Base-by-base conservation (phyloP, 148 eudicot genomes). In the Drosera capensis region DNA sequence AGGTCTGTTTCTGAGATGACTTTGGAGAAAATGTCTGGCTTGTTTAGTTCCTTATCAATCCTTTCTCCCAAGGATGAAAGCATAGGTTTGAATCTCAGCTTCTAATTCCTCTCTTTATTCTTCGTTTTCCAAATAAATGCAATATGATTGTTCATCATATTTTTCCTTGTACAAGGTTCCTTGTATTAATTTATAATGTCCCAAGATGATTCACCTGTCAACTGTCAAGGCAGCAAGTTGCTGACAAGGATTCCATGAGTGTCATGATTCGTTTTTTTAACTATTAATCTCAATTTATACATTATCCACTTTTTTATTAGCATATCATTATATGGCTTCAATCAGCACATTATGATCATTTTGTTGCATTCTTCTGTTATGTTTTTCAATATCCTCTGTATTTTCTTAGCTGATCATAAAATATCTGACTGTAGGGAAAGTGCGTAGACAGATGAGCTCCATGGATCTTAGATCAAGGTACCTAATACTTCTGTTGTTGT, bases 1-100 rank as follows among this genome's bases (percentile, higher is more conserved):
- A 76, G 71, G 66, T 76, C 96, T 50, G 69, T 82, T 51, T 82
- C 96, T 29, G 96, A 82, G 53, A 60, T 56, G 26, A 73, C 96
- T 20, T 51, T 82, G 66, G 86, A 59, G 5, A 73, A 73, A 49
- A 62, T 87, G 75, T 79, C 96, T 57, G 70, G 74, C 42, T 63
- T 79, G 41, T 49, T 82, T 40, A 80, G 96, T 20, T 75, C 94
- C 37, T 68, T 79, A 35, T 79, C 96, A 18, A 46, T 48, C 22
- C 68, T 66, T 59, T 57, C 85, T 38, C 41, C 71, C 15, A 67
- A 62, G 45, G 83, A 86, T 16, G 56, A 55, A 43, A 68, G 53
- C 34, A 52, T 55, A 79, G 96, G 93, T 80, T 68, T 38, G 28
- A 7, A 19, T 25, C 19, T 20, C 30, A 11, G 45, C 1, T 17